Evolutionary conservation across 2,329 filamentous ascomycete species (phyloP).

Genomic region (Fusarium stilboides): DNA sequence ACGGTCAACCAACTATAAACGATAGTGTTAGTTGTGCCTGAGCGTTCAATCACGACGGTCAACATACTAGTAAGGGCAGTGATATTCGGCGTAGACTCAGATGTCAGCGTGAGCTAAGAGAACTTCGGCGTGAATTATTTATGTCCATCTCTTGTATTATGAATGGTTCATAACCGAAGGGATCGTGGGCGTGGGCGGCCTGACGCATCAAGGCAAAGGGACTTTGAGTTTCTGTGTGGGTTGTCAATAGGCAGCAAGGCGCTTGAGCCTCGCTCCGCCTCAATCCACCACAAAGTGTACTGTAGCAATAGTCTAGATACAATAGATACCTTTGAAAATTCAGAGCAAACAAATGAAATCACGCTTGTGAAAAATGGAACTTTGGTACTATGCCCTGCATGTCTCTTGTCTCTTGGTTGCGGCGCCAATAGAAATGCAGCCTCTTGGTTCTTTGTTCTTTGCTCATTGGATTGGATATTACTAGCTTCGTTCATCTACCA

Average conservation of each 20-base stretch:
- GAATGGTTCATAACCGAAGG: conserved; percentile 8
- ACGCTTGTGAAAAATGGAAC: conserved; percentile 25
- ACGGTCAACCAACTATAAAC: neutral
- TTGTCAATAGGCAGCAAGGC: conserved; percentile 45
- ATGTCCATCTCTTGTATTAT: conserved; percentile 11
- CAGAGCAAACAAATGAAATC: conserved; percentile 7
- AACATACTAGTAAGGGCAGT: neutral
- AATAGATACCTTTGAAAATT: neutral
- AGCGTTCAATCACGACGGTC: neutral
- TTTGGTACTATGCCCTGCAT: conserved; percentile 15
- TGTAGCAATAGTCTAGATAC: neutral
- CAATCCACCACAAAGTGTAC: conserved; percentile 11
- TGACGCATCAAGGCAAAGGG: conserved; percentile 13
- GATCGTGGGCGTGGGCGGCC: conserved; percentile 20
- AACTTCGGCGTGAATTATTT: conserved; percentile 23
- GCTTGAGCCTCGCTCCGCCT: conserved; percentile 36
- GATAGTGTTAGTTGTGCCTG: conserved; percentile 5
- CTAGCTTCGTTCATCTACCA: conserved; percentile 27
- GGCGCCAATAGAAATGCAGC: neutral
- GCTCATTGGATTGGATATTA: conserved; percentile 9
- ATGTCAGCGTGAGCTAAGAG: conserved; percentile 3
- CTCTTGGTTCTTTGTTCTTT: conserved; percentile 1
- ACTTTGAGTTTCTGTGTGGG: conserved; percentile 25
- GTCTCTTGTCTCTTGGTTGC: neutral
- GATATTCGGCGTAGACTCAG: conserved; percentile 26